These are phyloP conservation scores for Syzygium oleosum DNA, from an alignment of 345 rosid genomes.

Conservation along the genomic window DNA sequence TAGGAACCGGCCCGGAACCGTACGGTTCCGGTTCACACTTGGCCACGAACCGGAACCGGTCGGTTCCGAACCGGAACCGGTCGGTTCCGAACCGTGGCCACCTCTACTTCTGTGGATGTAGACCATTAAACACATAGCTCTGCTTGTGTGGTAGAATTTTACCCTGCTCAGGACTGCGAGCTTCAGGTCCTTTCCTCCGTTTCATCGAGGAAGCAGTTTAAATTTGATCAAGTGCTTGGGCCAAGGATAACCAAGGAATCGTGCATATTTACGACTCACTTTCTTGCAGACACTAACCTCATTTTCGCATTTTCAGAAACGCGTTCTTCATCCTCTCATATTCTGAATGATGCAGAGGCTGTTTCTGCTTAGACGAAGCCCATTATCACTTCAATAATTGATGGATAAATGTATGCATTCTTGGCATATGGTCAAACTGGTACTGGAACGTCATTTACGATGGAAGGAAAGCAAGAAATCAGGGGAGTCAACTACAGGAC, in stretches of 20 bases:
- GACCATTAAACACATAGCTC: conserved; percentile 62
- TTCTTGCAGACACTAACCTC: not conserved
- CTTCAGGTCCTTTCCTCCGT: conserved; percentile 61
- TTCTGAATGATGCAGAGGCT: conserved; percentile 40
- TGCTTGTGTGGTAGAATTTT: conserved; percentile 59
- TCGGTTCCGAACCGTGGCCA: no score
- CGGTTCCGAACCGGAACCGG: no score
- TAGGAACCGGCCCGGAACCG: no score
- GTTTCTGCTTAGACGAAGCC: conserved; percentile 82
- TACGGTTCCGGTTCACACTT: no score
- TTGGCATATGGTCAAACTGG: conserved; percentile 98
- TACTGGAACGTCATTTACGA: conserved; percentile 83
- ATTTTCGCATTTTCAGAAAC: no score
- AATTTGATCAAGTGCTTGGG: conserved; percentile 72
- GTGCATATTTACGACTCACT: not conserved
- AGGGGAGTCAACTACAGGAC: conserved; percentile 93
- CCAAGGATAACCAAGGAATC: conserved; percentile 79
- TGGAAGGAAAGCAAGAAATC: conserved; percentile 81
- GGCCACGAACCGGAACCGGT: no score
- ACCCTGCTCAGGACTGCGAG: conserved; percentile 53
- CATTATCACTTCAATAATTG: conserved; percentile 66
- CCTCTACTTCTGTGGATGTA: conserved; percentile 93
- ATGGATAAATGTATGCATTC: conserved; percentile 79
- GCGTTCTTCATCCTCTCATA: no score
- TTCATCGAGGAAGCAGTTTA: conserved; percentile 76